phyloP scores from a whole-genome alignment of 1,284 basidiomycete species.

The Fomitiporia mediterranea region DNA sequence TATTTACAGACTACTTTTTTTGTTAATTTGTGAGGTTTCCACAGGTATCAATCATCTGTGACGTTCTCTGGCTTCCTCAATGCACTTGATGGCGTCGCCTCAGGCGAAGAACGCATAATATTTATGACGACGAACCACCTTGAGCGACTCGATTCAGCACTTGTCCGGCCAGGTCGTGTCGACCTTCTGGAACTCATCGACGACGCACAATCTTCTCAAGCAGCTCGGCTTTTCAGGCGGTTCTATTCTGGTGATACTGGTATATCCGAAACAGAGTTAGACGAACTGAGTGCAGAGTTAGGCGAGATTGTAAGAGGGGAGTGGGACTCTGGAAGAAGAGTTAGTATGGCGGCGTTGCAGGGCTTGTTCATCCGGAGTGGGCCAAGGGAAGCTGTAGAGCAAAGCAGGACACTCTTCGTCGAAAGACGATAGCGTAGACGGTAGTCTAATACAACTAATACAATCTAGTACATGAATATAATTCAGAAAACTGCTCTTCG shows the following conservation, averaged over 20 bases:
- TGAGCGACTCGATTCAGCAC: constrained; percentile 78
- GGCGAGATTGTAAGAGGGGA: constrained; percentile 50
- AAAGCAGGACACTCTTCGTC: constrained; percentile 51
- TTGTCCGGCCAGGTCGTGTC: constrained; percentile 93
- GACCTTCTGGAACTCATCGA: constrained; percentile 84
- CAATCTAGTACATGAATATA: neutral
- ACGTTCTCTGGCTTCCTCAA: constrained; percentile 99
- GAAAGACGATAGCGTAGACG: constrained; percentile 1
- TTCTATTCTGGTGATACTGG: constrained; percentile 67
- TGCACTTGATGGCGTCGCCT: constrained; percentile 95
- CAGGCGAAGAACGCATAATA: constrained; percentile 94
- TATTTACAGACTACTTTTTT: constrained; percentile 11
- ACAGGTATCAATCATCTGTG: constrained; percentile 86
- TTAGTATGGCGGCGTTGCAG: constrained; percentile 94
- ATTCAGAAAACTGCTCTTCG: constrained; percentile 61
- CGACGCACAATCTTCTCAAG: constrained; percentile 84
- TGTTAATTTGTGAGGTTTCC: constrained; percentile 18
- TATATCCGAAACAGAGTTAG: constrained; percentile 36
- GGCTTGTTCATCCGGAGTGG: constrained; percentile 84
- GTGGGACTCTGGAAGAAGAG: constrained; percentile 47
- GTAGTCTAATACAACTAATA: constrained; percentile 8
- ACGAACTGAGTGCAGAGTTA: constrained; percentile 45
- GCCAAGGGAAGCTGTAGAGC: constrained; percentile 56
- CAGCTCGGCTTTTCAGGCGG: constrained; percentile 71
- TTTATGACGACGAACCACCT: constrained; percentile 99